Base-by-base conservation (phyloP, 148 eudicot species). In the Dianthus caryophyllus region DNA sequence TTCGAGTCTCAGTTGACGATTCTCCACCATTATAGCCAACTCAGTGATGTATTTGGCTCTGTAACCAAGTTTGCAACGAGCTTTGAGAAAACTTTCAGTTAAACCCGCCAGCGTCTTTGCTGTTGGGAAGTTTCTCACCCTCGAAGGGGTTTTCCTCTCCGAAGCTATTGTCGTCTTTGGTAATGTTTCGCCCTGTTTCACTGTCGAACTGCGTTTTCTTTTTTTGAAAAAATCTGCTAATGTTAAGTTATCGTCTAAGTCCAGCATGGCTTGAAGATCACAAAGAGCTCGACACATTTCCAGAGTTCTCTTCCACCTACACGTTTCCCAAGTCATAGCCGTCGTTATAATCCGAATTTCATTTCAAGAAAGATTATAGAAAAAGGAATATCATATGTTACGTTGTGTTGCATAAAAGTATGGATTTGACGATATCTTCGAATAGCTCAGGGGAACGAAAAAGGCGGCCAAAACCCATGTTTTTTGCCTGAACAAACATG, bases 401-500 rank as follows among this genome's bases (percentile, higher is more conserved):
- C 74, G 52, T 33, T 6, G 41, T n/a, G 9, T 68, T 46, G 39
- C 79, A 71, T 2, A 82, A 73, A 11, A 85, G 81, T 21, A 76
- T 27, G 9, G 79, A 48, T 66, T 84, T 84, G 65, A 84, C 33
- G 0, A 70, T 69, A 54, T 84, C 88, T 64, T 84, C 88, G 27
- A 84, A 84, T 8, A 80, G 54, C 8, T 83, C 64, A 16, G 88
- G 85, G 36, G 84, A 68, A 1, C 88, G 84, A 21, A 84, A 82
- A 24, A 84, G 68, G 1, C 85, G 75, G 1, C 81, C 85, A 44
- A 82, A 84, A 2, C 80, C 79, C 1, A 13, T 41, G 5, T 15
- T 39, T 31, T 46, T 67, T 10, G 88, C 85, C 46, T 65, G 30
- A 1, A 52, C 53, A 69, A 75, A 64, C 12, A 76, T 0, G 9